Evolutionary conservation across 305 asterid genomes (phyloP).

Genomic region (Stenogyne calaminthoides): DNA sequence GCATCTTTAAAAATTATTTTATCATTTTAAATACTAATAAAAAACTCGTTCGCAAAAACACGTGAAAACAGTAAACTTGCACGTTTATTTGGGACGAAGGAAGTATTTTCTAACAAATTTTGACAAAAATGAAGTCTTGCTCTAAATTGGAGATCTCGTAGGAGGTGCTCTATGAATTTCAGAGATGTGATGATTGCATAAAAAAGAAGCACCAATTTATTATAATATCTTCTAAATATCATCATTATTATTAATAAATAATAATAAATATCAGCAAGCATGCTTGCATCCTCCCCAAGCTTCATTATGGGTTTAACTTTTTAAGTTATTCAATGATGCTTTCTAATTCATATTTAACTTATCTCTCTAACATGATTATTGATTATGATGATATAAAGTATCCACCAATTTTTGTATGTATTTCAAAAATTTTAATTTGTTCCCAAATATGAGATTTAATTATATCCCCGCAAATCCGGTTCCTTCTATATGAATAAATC

Average conservation of each 20-base stretch:
- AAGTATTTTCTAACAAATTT: background rate
- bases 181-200: background rate
- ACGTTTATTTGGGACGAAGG: too few species aligned
- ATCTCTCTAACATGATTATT: background rate
- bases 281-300: constrained; percentile 29
- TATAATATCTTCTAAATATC: background rate
- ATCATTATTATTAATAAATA: background rate
- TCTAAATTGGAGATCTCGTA: background rate
- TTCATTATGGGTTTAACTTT: constrained; percentile 28
- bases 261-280: constrained; percentile 1
- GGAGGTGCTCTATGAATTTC: background rate
- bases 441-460: background rate
- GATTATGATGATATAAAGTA: background rate
- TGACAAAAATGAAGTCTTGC: background rate
- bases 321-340: constrained; percentile 22
- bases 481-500: too few species aligned
- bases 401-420: background rate
- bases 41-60: too few species aligned
- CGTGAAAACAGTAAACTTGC: too few species aligned
- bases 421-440: background rate
- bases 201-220: background rate
- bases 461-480: too few species aligned
- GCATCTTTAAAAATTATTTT: too few species aligned
- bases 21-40: too few species aligned
- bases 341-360: constrained; percentile 1